These are phyloP conservation scores for Cytospora piceicola DNA, from an alignment of 2,329 filamentous ascomycete genomes.

Conservation along the genomic window DNA sequence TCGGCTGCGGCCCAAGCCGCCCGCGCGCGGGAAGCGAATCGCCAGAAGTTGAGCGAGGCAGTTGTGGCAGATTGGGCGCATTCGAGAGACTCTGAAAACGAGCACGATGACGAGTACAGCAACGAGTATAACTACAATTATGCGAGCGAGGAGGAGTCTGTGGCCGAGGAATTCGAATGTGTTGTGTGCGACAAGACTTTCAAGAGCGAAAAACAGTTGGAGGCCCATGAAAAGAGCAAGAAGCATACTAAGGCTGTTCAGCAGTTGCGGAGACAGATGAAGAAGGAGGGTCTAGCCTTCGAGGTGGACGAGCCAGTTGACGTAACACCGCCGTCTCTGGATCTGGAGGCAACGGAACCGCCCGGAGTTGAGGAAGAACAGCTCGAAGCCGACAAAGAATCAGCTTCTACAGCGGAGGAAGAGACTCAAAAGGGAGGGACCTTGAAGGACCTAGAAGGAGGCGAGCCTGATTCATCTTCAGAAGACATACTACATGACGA, in stretches of 20 bases:
- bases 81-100: constrained; percentile 57
- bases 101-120: constrained; percentile 51
- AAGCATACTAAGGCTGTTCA: constrained; percentile 90
- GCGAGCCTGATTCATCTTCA: constrained; percentile 24
- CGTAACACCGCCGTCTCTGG: neutral
- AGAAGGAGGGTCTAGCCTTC: constrained; percentile 71
- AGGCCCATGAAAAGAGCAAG: constrained; percentile 93
- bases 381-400: neutral
- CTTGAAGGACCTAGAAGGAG: constrained; percentile 10
- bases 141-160: constrained; percentile 59
- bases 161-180: constrained; percentile 70
- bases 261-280: constrained; percentile 80
- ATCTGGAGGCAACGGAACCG: constrained; percentile 1
- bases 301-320: constrained; percentile 43
- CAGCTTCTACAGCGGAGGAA: neutral
- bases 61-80: constrained; percentile 77
- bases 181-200: constrained; percentile 79
- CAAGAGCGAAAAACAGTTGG: constrained; percentile 88
- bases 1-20: constrained; percentile 84
- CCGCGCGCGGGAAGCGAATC: constrained; percentile 78
- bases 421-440: constrained; percentile 20
- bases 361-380: neutral
- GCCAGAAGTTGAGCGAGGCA: constrained; percentile 69
- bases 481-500: constrained; percentile 41
- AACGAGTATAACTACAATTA: constrained; percentile 58